These are phyloP conservation scores for Deuterostichococcus epilithicus DNA, from an alignment of 139 green algal genomes.

Conservation along the genomic window DNA sequence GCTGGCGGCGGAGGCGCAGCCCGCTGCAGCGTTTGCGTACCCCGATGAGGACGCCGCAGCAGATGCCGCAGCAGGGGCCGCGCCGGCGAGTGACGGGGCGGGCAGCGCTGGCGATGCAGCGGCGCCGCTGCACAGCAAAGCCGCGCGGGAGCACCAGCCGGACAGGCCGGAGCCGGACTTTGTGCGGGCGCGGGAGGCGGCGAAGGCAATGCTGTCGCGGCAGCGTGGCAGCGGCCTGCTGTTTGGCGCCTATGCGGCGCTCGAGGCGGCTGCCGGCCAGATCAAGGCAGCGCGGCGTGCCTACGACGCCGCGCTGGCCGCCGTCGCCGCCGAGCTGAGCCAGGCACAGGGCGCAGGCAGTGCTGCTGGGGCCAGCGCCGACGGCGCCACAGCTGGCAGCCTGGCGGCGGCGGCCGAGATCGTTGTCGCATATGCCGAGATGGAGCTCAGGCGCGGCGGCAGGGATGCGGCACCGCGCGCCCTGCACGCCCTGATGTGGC, in stretches of 20 bases:
- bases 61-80: not conserved
- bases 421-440: conserved; percentile 15
- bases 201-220: conserved; percentile 40
- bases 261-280: conserved; percentile 35
- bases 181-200: conserved; percentile 21
- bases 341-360: conserved; percentile 4
- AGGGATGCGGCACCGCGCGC: conserved; percentile 5
- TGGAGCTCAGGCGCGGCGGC: conserved; percentile 12
- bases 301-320: conserved; percentile 27
- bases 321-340: not conserved
- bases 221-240: conserved; percentile 39
- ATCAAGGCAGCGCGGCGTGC: conserved; percentile 49
- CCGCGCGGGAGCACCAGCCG: no score
- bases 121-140: no score
- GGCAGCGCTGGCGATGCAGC: not conserved
- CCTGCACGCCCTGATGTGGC: conserved; percentile 18
- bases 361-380: not conserved
- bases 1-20: conserved; percentile 18
- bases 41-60: not conserved
- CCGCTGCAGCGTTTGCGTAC: not conserved
- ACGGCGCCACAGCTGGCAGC: not conserved
- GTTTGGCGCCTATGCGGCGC: conserved; percentile 36
- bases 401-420: conserved; percentile 1
- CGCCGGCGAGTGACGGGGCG: not conserved
- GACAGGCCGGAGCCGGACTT: no score